phyloP scores from a whole-genome alignment of 2,329 filamentous ascomycete genomes.

The Ceratocystis destructans region DNA sequence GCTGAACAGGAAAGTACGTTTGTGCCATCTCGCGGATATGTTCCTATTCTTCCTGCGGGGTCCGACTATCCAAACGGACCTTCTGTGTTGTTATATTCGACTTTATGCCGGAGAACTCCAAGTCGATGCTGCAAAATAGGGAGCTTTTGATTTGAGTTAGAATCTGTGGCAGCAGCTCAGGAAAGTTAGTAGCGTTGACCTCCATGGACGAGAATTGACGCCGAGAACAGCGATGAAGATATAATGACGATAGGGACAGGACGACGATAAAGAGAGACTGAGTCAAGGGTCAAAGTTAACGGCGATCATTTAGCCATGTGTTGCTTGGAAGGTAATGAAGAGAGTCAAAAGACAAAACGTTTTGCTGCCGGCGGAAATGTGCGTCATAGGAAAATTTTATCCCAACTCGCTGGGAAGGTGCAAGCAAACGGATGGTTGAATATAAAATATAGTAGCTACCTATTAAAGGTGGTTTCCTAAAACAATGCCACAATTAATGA shows the following conservation, averaged over 20 bases:
- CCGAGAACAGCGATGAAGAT: background rate
- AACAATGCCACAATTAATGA: background rate
- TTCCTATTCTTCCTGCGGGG: conserved; percentile 23
- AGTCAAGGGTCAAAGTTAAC: too few relatives aligned
- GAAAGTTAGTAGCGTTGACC: conserved; percentile 21
- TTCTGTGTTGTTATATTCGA: conserved; percentile 1
- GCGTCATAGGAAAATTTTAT: background rate
- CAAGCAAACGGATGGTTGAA: background rate
- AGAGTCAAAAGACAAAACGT: background rate
- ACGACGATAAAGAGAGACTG: too few relatives aligned
- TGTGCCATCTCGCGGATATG: conserved; percentile 24
- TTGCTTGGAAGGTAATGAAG: too few relatives aligned
- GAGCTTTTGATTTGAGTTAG: conserved; percentile 24
- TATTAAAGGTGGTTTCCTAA: background rate
- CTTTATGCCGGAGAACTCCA: conserved; percentile 29
- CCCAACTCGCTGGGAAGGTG: background rate
- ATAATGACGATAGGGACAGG: background rate
- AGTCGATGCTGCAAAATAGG: conserved; percentile 27
- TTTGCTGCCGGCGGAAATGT: background rate
- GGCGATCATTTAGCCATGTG: too few relatives aligned
- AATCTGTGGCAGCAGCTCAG: conserved; percentile 23
- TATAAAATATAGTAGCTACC: background rate
- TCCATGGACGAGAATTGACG: conserved; percentile 19
- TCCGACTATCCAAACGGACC: background rate
- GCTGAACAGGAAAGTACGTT: conserved; percentile 26